These are phyloP conservation scores for Ceriops tagal DNA, from an alignment of 345 rosid species.

Conservation along the genomic window DNA sequence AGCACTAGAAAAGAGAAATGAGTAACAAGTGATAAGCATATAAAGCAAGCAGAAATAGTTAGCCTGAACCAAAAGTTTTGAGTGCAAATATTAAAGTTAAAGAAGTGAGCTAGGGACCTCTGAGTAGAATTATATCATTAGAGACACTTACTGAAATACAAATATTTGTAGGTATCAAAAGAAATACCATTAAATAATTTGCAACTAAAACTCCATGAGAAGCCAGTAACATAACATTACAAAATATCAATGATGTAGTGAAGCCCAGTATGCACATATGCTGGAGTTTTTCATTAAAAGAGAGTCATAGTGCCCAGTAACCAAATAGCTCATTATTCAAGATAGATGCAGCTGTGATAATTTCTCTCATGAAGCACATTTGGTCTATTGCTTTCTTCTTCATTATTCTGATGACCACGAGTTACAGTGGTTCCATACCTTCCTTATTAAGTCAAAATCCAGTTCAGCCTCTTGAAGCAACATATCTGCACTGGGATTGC, in stretches of 20 bases:
- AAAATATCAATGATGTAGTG: not conserved
- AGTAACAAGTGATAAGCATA: too few relatives aligned
- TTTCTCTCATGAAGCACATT: not conserved
- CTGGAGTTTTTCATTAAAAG: not conserved
- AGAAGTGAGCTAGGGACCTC: too few relatives aligned
- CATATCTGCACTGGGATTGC: conserved; percentile 99
- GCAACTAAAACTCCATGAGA: too few relatives aligned
- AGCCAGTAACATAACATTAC: not conserved
- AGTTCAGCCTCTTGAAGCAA: conserved; percentile 76
- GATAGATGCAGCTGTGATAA: not conserved
- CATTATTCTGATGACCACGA: not conserved
- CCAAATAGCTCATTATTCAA: not conserved
- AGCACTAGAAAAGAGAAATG: too few relatives aligned
- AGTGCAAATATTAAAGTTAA: too few relatives aligned
- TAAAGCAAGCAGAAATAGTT: too few relatives aligned
- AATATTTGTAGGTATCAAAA: too few relatives aligned
- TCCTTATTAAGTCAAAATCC: conserved; percentile 70
- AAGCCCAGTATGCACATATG: not conserved
- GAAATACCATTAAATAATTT: too few relatives aligned
- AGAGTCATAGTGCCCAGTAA: not conserved
- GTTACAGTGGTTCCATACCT: conserved; percentile 41
- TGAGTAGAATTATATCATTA: too few relatives aligned
- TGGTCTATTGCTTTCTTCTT: not conserved
- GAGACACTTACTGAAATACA: too few relatives aligned
- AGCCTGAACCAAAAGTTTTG: too few relatives aligned